Base-by-base conservation (phyloP, 495 filamentous ascomycete genomes). In the Penicillium paxilli region DNA sequence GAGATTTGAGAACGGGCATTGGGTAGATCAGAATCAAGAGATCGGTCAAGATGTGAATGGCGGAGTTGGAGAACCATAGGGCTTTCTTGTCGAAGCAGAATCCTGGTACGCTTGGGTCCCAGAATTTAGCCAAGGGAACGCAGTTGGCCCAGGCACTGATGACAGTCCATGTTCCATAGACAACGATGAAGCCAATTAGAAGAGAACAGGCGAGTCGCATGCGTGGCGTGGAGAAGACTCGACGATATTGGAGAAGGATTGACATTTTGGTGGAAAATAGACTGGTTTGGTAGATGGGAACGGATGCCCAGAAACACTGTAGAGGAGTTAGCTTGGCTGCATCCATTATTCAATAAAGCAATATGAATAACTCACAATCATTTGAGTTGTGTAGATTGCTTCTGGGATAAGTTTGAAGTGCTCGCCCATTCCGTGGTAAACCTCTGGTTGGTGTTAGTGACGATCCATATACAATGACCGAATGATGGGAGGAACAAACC, bases 31-130 rank as follows among this genome's bases (percentile, higher is more conserved):
- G 47, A 19, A 81, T 76, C 20, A 79, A 24, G 2, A 80, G 35
- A 65, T 84, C 81, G 37, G 75, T 79, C 4, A 67, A 42, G n/a
- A 83, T 76, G 33, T 76, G 72, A 19, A 72, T 62, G 4, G 56
- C 67, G 0, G 79, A 59, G 48, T 74, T 73, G 3, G 62, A 69
- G 47, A 73, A 72, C 73, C 71, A 73, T 4, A 74, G 42, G 9
- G 62, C 67, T 22, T 63, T 63, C 47, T 68, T 67, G 19, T 68
- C 35, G 6, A 75, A 55, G 47, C 73, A 76, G 41, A 64, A 71
- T 5, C 70, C 71, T 0, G 59, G 38, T 0, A 70, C 38, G 1
- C 44, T 44, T 0, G 53, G 49, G 42, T 77, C 59, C 70, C 70
- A 75, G 56, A 70, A 74, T 17, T 63, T 63, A 17, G 51, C 59